Percentiles rank a stretch among this genome's conserved stretches.
phyloP scores from a whole-genome alignment of 768 basidiomycete genomes.

The Neoboletus subvelutipes region DNA sequence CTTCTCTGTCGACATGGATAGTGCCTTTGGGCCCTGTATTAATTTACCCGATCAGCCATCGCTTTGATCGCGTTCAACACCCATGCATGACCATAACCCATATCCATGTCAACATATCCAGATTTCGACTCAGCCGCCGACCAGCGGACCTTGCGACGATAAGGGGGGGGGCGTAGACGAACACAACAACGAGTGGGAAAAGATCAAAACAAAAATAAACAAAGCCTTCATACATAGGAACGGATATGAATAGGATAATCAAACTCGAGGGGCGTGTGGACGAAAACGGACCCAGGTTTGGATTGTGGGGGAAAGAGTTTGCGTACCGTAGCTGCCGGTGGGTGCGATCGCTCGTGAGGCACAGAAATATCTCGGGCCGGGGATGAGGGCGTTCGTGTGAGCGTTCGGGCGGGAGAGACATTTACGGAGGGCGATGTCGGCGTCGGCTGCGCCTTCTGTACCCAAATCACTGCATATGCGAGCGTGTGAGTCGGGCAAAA shows the following conservation, averaged over 20 bases:
- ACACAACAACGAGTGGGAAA: too few species aligned
- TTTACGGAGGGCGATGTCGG: conserved; percentile 56
- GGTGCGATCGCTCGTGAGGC: conserved; percentile 58
- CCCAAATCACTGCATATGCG: conserved; percentile 50
- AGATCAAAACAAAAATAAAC: background rate
- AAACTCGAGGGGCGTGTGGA: too few species aligned
- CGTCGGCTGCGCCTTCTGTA: conserved; percentile 66
- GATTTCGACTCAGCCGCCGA: background rate
- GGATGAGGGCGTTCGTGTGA: conserved; percentile 44
- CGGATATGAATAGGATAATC: conserved; percentile 9
- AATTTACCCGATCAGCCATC: background rate
- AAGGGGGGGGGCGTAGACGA: too few species aligned
- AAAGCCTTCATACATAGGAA: too few species aligned
- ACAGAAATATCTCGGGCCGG: conserved; percentile 64
- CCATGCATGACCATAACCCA: too few species aligned
- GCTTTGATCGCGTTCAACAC: too few species aligned
- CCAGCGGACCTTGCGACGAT: conserved; percentile 12
- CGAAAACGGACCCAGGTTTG: too few species aligned
- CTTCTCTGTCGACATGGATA: conserved; percentile 45
- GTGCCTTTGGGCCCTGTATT: conserved; percentile 52
- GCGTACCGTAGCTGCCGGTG: conserved; percentile 58
- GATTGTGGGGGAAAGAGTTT: background rate
- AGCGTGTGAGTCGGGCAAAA: background rate
- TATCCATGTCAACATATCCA: background rate
- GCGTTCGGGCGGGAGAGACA: conserved; percentile 47